phyloP scores from a whole-genome alignment of 495 filamentous ascomycete genomes.

The Massariosphaeria phaeospora region DNA sequence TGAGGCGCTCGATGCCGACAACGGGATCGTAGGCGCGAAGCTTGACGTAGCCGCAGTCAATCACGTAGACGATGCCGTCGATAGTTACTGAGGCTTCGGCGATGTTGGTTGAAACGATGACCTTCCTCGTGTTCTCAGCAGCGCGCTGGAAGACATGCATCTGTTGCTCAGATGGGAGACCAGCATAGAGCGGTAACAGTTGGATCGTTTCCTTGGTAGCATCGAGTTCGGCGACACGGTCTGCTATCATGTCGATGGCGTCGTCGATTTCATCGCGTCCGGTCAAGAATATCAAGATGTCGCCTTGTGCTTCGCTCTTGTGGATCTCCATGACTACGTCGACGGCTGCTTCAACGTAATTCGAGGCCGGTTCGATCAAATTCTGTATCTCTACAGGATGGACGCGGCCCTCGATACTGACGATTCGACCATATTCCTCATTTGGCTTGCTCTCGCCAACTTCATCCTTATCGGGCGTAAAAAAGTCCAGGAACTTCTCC shows the following conservation, averaged over 20 bases:
- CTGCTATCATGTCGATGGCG: slow-evolving; percentile 36
- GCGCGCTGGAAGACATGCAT: slow-evolving; percentile 43
- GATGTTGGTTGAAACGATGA: slow-evolving; percentile 43
- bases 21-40: slow-evolving; percentile 79
- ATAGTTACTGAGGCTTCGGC: slow-evolving; percentile 46
- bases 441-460: slow-evolving; percentile 37
- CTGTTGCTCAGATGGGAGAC: slow-evolving; percentile 41
- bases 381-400: slow-evolving; percentile 90
- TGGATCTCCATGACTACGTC: slow-evolving; percentile 93
- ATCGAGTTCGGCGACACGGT: slow-evolving; percentile 33
- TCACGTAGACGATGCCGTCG: slow-evolving; percentile 41
- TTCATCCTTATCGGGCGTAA: slow-evolving; percentile 52
- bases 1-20: slow-evolving; percentile 87
- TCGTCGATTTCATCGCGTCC: slow-evolving; percentile 44
- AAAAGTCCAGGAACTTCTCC: slow-evolving; percentile 81
- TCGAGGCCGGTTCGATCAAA: slow-evolving; percentile 70
- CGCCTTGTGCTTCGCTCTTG: slow-evolving; percentile 74
- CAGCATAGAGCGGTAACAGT: slow-evolving; percentile 41
- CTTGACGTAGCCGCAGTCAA: slow-evolving; percentile 69
- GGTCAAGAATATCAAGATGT: slow-evolving; percentile 61
- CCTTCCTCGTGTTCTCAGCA: slow-evolving; percentile 38
- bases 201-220: slow-evolving; percentile 27
- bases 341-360: slow-evolving; percentile 83
- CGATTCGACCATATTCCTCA: slow-evolving; percentile 60
- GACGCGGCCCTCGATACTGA: slow-evolving; percentile 84